Percentiles rank a stretch among this genome's conserved stretches.
These are phyloP conservation scores for Citrullus amarus DNA, from an alignment of 306 rosid genomes.

Conservation along the genomic window DNA sequence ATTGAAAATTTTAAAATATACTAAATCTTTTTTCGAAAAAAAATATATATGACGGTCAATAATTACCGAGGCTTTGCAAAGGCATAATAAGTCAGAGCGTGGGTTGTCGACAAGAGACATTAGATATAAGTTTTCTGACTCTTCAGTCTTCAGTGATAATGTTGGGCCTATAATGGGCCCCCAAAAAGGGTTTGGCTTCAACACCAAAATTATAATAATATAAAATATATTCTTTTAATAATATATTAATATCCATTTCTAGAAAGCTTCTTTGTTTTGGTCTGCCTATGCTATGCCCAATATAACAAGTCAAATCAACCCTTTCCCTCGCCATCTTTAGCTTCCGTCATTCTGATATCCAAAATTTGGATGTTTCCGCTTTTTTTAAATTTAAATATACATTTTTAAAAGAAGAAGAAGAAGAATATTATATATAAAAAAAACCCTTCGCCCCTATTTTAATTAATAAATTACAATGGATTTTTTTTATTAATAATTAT, in stretches of 20 bases:
- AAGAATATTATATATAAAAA: no score
- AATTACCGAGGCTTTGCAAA: neutral
- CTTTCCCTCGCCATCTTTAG: neutral
- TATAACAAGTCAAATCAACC: neutral
- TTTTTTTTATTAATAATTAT: no score
- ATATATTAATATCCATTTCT: neutral
- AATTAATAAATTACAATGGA: no score
- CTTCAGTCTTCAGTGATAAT: neutral
- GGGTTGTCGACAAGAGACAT: neutral
- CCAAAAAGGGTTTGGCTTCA: neutral
- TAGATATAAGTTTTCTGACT: neutral
- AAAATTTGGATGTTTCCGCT: neutral
- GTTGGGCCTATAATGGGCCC: slow-evolving; percentile 6
- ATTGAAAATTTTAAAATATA: no score
- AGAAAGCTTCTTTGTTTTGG: neutral
- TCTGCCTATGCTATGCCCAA: neutral
- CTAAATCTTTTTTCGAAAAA: no score
- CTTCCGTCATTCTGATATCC: neutral
- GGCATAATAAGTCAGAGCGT: neutral
- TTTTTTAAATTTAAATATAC: neutral
- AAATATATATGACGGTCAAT: neutral
- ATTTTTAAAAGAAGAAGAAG: no score
- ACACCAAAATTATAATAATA: neutral
- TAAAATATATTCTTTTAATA: neutral
- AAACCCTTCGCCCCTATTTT: no score